Percentiles rank a stretch among this genome's conserved stretches.
Evolutionary conservation across 192 early-diverging fungal genomes (phyloP).

Genomic region (Coemansia sp.): DNA sequence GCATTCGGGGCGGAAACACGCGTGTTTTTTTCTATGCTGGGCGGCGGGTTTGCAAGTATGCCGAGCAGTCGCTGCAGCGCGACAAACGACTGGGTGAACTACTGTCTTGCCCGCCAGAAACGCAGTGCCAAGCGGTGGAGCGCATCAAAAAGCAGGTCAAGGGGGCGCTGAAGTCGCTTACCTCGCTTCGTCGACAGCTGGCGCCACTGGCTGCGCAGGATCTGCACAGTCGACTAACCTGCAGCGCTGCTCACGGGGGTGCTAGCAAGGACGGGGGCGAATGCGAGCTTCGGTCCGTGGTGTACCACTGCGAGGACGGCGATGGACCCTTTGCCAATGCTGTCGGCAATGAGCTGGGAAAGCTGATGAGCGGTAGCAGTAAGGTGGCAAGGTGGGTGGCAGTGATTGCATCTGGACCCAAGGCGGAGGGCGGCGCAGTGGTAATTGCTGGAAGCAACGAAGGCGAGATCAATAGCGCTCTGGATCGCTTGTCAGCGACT

Average conservation of each 20-base stretch:
- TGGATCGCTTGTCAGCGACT: constrained; percentile 9
- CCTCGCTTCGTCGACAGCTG: constrained; percentile 15
- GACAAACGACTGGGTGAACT: constrained; percentile 16
- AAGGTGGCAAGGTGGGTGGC: constrained; percentile 8
- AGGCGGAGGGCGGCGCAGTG: constrained; percentile 20
- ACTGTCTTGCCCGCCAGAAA: constrained; percentile 28
- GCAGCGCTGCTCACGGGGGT: not conserved
- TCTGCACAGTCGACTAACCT: constrained; percentile 7
- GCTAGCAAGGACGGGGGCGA: too few relatives aligned
- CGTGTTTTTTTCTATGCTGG: constrained; percentile 70
- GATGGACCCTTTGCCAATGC: constrained; percentile 23
- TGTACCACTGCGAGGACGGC: constrained; percentile 30
- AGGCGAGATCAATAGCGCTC: not conserved
- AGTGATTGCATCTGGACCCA: constrained; percentile 19
- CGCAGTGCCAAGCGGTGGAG: constrained; percentile 25
- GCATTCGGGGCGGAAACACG: constrained; percentile 62
- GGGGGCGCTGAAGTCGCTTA: constrained; percentile 13
- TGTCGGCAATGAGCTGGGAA: constrained; percentile 13
- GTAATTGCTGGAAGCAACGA: constrained; percentile 13
- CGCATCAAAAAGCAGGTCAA: constrained; percentile 15
- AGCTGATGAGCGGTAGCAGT: constrained; percentile 7
- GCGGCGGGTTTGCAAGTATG: constrained; percentile 51
- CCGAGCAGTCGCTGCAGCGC: constrained; percentile 12
- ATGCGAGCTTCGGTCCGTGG: not conserved
- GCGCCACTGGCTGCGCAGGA: constrained; percentile 18